Conservation (phyloP, 805 yeast genomes). For the Candida tibetensis region DNA sequence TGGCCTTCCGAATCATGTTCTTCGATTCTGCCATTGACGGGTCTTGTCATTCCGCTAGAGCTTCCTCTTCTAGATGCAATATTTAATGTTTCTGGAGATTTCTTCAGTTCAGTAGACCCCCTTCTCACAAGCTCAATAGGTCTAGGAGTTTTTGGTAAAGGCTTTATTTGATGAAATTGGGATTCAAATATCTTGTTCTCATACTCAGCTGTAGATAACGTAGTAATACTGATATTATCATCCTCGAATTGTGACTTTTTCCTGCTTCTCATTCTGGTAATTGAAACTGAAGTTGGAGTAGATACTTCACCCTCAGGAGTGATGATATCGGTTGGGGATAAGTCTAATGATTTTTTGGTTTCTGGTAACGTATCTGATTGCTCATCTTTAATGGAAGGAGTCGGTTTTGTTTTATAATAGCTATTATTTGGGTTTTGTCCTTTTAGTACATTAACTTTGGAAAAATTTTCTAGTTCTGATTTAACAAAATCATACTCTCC, state of each 20-base stretch:
- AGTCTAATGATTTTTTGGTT: not conserved
- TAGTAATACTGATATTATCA: slow-evolving; percentile 28
- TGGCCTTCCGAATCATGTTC: not conserved
- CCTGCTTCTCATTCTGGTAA: not conserved
- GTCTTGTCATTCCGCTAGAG: not conserved
- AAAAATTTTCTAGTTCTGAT: slow-evolving; percentile 41
- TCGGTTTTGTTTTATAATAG: not conserved
- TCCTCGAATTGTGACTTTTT: slow-evolving; percentile 1
- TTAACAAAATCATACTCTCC: slow-evolving; percentile 63
- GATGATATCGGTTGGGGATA: not conserved
- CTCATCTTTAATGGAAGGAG: not conserved
- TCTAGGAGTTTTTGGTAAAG: slow-evolving; percentile 18
- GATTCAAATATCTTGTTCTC: slow-evolving; percentile 36
- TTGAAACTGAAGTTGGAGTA: not conserved
- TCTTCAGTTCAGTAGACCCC: not conserved
- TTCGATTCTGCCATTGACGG: not conserved
- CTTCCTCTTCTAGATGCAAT: not conserved
- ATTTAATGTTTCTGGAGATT: not conserved
- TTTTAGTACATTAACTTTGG: slow-evolving; percentile 42
- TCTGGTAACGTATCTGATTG: not conserved
- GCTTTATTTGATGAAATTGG: slow-evolving; percentile 29
- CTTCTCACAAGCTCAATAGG: too few species aligned
- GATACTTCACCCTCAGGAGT: not conserved
- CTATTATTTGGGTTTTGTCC: slow-evolving; percentile 4
- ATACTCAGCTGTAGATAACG: slow-evolving; percentile 38